Evolutionary conservation across 2,329 filamentous ascomycete species (phyloP).

Genomic region (Alternaria solani): DNA sequence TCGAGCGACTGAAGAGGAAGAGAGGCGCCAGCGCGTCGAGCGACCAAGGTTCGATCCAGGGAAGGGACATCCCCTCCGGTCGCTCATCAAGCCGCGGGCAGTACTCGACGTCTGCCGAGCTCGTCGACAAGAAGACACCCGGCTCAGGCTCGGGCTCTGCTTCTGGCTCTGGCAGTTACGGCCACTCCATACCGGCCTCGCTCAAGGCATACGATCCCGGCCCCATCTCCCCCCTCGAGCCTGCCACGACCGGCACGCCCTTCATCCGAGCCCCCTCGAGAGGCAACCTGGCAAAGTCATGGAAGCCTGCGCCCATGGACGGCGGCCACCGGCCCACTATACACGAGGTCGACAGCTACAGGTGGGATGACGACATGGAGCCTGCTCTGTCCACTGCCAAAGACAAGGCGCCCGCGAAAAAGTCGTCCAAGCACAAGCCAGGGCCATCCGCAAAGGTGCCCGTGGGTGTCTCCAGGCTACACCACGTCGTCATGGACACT

Average conservation of each 20-base stretch:
- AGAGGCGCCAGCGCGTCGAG: constrained; percentile 41
- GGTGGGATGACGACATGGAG: constrained; percentile 57
- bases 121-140: constrained; percentile 29
- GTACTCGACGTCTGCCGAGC: constrained; percentile 43
- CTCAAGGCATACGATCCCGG: constrained; percentile 42
- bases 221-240: constrained; percentile 40
- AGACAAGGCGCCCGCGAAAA: constrained; percentile 37
- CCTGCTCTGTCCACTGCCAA: constrained; percentile 41
- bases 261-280: constrained; percentile 61
- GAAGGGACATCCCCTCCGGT: constrained; percentile 40
- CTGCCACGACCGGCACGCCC: constrained; percentile 58
- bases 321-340: constrained; percentile 46
- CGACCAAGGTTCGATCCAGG: constrained; percentile 31
- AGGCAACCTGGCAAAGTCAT: constrained; percentile 41
- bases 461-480: constrained; percentile 88
- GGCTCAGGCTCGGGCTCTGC: constrained; percentile 41
- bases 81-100: constrained; percentile 31
- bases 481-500: constrained; percentile 82
- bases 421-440: constrained; percentile 31
- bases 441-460: constrained; percentile 68
- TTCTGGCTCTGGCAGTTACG: constrained; percentile 32
- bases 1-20: constrained; percentile 46
- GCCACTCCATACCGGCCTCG: constrained; percentile 35
- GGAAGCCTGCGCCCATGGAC: constrained; percentile 34
- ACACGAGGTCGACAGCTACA: constrained; percentile 57